Conservation (phyloP, 352 stramenopile genomes). For the Globisporangium camurandrum region DNA sequence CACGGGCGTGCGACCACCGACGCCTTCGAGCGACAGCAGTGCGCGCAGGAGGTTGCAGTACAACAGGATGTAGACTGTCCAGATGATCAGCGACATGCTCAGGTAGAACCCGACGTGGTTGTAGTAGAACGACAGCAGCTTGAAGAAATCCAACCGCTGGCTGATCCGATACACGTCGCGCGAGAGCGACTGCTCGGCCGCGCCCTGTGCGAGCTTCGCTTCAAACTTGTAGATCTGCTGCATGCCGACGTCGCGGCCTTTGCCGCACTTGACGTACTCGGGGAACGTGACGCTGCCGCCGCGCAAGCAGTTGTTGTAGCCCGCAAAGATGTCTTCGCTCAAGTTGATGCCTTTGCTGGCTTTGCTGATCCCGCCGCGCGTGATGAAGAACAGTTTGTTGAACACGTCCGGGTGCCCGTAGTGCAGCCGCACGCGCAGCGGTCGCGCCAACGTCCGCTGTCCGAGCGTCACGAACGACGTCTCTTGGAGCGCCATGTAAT, state of each 20-base stretch:
- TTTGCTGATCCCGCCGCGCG: slow-evolving; percentile 97
- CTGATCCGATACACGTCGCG: slow-evolving; percentile 97
- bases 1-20: slow-evolving; percentile 90
- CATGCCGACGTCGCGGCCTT: slow-evolving; percentile 98
- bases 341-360: slow-evolving; percentile 99
- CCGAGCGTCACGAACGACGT: slow-evolving; percentile 98
- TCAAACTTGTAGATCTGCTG: slow-evolving; percentile 99
- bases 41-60: slow-evolving; percentile 94
- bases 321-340: slow-evolving; percentile 99
- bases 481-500: slow-evolving; percentile 99
- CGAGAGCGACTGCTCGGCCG: slow-evolving; percentile 96
- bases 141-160: slow-evolving; percentile 97
- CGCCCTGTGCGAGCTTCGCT: slow-evolving; percentile 96
- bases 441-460: slow-evolving; percentile 94
- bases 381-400: slow-evolving; percentile 99
- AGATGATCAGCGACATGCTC: slow-evolving; percentile 96
- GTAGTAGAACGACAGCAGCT: slow-evolving; percentile 98
- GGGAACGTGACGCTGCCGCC: slow-evolving; percentile 95
- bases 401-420: slow-evolving; percentile 99
- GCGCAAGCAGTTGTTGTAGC: slow-evolving; percentile 98
- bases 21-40: slow-evolving; percentile 89
- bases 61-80: slow-evolving; percentile 95
- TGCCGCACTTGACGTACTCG: slow-evolving; percentile 99
- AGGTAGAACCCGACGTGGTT: slow-evolving; percentile 99
- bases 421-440: slow-evolving; percentile 95